These are phyloP conservation scores for Globisporangium orthogonon DNA, from an alignment of 352 stramenopile species.

Conservation along the genomic window DNA sequence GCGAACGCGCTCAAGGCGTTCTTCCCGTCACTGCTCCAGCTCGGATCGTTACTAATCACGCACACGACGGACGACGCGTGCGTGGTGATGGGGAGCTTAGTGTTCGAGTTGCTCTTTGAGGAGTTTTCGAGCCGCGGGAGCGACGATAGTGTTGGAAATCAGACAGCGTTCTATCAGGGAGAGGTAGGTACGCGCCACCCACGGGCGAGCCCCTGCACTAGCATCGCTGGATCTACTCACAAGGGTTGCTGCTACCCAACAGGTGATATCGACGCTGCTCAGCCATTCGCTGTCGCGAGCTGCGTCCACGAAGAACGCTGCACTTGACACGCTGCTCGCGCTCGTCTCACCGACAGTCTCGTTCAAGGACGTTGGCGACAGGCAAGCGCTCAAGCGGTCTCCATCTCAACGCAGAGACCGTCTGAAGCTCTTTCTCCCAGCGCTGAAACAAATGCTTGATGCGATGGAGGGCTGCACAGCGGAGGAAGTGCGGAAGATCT, in stretches of 20 bases:
- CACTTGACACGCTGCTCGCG: conserved; percentile 26
- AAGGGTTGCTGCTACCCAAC: background rate
- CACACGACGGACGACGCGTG: conserved; percentile 16
- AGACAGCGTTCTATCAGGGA: conserved; percentile 38
- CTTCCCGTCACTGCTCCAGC: conserved; percentile 34
- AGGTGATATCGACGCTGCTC: conserved; percentile 36
- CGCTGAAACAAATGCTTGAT: conserved; percentile 54
- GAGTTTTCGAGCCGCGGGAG: conserved; percentile 24
- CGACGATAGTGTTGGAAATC: conserved; percentile 12
- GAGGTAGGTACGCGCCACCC: conserved; percentile 23
- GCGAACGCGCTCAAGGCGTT: conserved; percentile 33
- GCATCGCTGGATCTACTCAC: background rate
- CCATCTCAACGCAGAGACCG: conserved; percentile 19
- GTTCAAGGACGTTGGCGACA: conserved; percentile 8
- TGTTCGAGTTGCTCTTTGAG: conserved; percentile 46
- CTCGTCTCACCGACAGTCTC: conserved; percentile 23
- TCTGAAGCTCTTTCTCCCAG: conserved; percentile 28
- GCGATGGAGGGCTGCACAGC: conserved; percentile 30
- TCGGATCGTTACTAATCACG: conserved; percentile 23
- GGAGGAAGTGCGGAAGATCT: conserved; percentile 38
- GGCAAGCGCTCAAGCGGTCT: background rate
- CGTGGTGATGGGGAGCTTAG: conserved; percentile 21
- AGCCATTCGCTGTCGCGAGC: conserved; percentile 25
- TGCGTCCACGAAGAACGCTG: conserved; percentile 20
- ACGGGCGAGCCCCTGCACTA: background rate